Conservation (phyloP, 805 yeast species). For the Komagataella ulmi region DNA sequence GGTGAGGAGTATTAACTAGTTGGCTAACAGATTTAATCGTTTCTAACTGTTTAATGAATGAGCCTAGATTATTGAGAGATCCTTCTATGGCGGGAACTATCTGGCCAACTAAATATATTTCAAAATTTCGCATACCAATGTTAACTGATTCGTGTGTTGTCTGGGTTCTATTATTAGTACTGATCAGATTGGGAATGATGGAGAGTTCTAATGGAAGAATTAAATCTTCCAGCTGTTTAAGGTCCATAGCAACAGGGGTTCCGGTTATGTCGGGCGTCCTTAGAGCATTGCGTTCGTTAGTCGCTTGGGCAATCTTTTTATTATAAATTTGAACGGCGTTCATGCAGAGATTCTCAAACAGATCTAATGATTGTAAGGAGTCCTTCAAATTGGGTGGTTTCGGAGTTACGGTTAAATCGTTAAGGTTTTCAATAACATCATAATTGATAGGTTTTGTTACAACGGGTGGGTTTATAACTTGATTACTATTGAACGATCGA, state of each 20-base stretch:
- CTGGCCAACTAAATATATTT: not conserved
- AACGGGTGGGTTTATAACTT: slow-evolving; percentile 23
- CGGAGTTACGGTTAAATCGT: slow-evolving; percentile 9
- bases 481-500: slow-evolving; percentile 29
- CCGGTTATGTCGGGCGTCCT: slow-evolving; percentile 6
- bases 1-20: slow-evolving; percentile 1
- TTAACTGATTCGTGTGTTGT: not conserved
- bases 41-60: not conserved
- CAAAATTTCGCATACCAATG: not conserved
- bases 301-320: slow-evolving; percentile 13
- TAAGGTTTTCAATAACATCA: slow-evolving; percentile 20
- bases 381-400: slow-evolving; percentile 14
- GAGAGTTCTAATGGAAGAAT: slow-evolving; percentile 7
- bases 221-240: slow-evolving; percentile 9
- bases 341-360: slow-evolving; percentile 13
- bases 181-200: slow-evolving; percentile 3
- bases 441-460: slow-evolving; percentile 19
- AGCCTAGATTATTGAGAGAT: not conserved
- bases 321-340: slow-evolving; percentile 15
- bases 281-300: slow-evolving; percentile 8
- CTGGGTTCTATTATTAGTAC: not conserved
- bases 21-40: slow-evolving; percentile 7
- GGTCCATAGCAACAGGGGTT: slow-evolving; percentile 5
- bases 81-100: not conserved
- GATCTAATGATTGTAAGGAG: slow-evolving; percentile 11